Percentiles rank a stretch among this genome's conserved stretches.
These are phyloP conservation scores for Rubia yunnanensis DNA, from an alignment of 257 asterid genomes.

Conservation along the genomic window DNA sequence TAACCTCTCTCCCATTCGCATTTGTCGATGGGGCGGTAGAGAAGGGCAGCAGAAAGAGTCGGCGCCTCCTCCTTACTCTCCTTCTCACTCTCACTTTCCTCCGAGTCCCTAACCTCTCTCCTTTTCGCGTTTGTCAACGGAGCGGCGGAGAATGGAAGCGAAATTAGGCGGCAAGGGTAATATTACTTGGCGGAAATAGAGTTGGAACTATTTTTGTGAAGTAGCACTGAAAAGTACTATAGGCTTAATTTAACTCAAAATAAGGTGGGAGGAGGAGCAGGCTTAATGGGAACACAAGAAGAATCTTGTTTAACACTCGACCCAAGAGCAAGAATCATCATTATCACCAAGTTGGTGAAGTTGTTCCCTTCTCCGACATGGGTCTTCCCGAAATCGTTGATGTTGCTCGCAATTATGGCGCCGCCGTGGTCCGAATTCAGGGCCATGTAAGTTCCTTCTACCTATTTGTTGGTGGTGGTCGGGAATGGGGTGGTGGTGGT, in stretches of 20 bases:
- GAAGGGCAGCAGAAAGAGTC: no score
- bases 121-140: no score
- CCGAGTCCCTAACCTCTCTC: no score
- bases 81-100: no score
- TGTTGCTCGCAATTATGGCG: constrained; percentile 67
- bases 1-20: no score
- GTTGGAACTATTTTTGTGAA: background rate
- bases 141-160: no score
- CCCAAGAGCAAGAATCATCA: background rate
- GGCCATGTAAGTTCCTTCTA: constrained; percentile 67
- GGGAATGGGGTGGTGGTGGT: no score
- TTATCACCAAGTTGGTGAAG: background rate
- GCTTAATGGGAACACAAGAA: background rate
- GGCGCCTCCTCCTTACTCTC: no score
- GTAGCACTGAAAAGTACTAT: background rate
- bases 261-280: background rate
- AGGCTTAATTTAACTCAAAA: background rate
- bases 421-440: constrained; percentile 93
- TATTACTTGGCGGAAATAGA: no score
- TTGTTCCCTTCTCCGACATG: constrained; percentile 27
- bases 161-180: no score
- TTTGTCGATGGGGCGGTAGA: no score
- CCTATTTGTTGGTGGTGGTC: no score
- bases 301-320: background rate
- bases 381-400: constrained; percentile 76